Evolutionary conservation across 2,329 filamentous ascomycete genomes (phyloP).

Genomic region (Xylariales sp.): DNA sequence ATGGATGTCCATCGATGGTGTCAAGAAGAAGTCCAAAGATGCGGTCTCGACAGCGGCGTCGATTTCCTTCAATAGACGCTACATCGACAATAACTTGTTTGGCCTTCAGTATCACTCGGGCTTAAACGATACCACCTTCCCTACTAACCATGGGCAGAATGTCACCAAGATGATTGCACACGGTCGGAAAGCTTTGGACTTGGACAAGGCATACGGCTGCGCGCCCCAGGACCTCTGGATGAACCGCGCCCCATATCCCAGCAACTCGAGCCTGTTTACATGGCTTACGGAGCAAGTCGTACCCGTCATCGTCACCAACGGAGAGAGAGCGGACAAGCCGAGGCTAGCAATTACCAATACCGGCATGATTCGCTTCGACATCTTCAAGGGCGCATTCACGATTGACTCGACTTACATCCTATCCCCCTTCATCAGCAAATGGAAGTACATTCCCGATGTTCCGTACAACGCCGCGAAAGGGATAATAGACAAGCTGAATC

Average conservation of each 20-base stretch:
- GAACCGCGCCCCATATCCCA: slow-evolving; percentile 69
- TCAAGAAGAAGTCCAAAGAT: slow-evolving; percentile 32
- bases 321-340: slow-evolving; percentile 54
- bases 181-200: slow-evolving; percentile 64
- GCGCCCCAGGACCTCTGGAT: slow-evolving; percentile 79
- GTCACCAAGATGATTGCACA: slow-evolving; percentile 65
- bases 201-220: slow-evolving; percentile 77
- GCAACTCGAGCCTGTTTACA: slow-evolving; percentile 70
- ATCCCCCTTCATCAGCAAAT: slow-evolving; percentile 79
- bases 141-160: slow-evolving; percentile 68
- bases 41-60: slow-evolving; percentile 28
- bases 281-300: slow-evolving; percentile 76
- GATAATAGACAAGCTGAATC: slow-evolving; percentile 58
- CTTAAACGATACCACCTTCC: slow-evolving; percentile 67
- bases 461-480: slow-evolving; percentile 70
- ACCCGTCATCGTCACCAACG: slow-evolving; percentile 58
- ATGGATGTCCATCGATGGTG: slow-evolving; percentile 79
- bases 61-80: slow-evolving; percentile 67
- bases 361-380: slow-evolving; percentile 88
- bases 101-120: slow-evolving; percentile 79
- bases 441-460: slow-evolving; percentile 74
- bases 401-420: slow-evolving; percentile 81
- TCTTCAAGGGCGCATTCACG: slow-evolving; percentile 89
- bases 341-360: slow-evolving; percentile 79
- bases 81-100: slow-evolving; percentile 90